phyloP scores from a whole-genome alignment of 371 early-diverging fungal species.

The Zopfochytrium polystomum region DNA sequence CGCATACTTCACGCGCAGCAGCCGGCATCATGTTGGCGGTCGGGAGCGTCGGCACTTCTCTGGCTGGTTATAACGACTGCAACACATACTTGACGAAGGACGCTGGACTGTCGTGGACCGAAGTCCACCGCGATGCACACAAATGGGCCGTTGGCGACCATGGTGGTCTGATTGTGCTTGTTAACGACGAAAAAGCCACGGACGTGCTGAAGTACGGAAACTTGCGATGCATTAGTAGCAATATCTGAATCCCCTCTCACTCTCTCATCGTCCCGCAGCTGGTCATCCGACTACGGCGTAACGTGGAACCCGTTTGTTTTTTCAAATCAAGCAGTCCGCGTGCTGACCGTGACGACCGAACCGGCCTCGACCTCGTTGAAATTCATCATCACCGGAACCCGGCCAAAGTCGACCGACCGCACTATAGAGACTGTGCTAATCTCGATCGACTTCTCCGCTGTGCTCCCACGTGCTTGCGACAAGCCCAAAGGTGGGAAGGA shows the following conservation, averaged over 20 bases:
- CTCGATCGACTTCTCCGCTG: slow-evolving; percentile 63
- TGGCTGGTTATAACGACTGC: slow-evolving; percentile 65
- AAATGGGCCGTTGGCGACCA: slow-evolving; percentile 86
- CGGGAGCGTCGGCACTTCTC: slow-evolving; percentile 78
- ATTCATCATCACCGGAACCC: slow-evolving; percentile 36
- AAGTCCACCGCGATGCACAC: slow-evolving; percentile 75
- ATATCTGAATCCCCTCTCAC: no score
- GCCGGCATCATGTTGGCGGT: slow-evolving; percentile 89
- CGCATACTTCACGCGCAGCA: slow-evolving; percentile 61
- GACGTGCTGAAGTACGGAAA: slow-evolving; percentile 66
- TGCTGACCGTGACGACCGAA: slow-evolving; percentile 30
- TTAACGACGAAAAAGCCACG: slow-evolving; percentile 69
- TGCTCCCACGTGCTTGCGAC: slow-evolving; percentile 67
- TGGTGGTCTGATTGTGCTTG: slow-evolving; percentile 70
- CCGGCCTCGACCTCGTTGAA: slow-evolving; percentile 33
- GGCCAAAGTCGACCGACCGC: slow-evolving; percentile 46
- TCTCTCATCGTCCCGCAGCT: slow-evolving; percentile 17
- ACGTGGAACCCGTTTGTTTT: slow-evolving; percentile 63
- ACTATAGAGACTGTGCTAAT: slow-evolving; percentile 26
- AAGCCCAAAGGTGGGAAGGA: slow-evolving; percentile 60
- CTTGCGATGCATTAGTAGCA: no score
- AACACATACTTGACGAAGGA: slow-evolving; percentile 86
- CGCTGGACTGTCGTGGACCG: slow-evolving; percentile 82
- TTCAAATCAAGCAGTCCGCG: slow-evolving; percentile 30
- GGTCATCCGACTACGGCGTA: slow-evolving; percentile 70